Base-by-base conservation (phyloP, 768 basidiomycete genomes). In the Xerocomellus amylosporus region DNA sequence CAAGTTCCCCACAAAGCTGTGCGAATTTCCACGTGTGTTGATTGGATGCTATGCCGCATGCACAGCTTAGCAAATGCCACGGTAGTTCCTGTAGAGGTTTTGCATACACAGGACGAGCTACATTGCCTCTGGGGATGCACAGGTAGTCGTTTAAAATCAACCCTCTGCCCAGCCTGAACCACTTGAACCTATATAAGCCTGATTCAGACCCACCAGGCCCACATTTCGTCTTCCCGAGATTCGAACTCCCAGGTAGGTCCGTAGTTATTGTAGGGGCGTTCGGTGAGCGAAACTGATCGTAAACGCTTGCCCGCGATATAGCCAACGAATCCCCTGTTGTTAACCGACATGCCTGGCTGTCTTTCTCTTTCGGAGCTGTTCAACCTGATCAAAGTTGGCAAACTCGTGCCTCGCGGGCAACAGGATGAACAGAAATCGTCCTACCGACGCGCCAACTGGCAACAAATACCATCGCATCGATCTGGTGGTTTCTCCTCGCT, bases 381-480 rank as follows among this genome's bases (percentile, higher is more conserved):
- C 22, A 14, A 42, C 24, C 20, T 49, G 19, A 51, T 30, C 17
- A 34, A 38, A 5, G 10, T 15, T 4, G 24, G 24, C 15, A 63
- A 61, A 1, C 52, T 48, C 13, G 36, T 22, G 3, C 19, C 51
- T 34, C 60, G 56, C 15, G 56, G 56, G 1, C 3, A 20, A 36
- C 37, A 12, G 17, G 15, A n/a, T 1, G 3, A 26, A 1, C 1
- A 3, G 10, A 1, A 19, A 8, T 2, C 38, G 14, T 4, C 33
- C 14, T 2, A 14, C n/a, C 22, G 10, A 8, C 8, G 3, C 8
- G 14, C 12, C 28, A 51, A 6, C 4, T 12, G 15, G 2, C 36
- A 5, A 24, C 24, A 24, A 24, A 4, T 4, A 2, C 5, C 24
- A 19, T 14, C 12, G 0, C n/a, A 4, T 24, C 39, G 13, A 15